Conservation (phyloP, 2,329 filamentous ascomycete species). For the Arthrocladium fulminans region DNA sequence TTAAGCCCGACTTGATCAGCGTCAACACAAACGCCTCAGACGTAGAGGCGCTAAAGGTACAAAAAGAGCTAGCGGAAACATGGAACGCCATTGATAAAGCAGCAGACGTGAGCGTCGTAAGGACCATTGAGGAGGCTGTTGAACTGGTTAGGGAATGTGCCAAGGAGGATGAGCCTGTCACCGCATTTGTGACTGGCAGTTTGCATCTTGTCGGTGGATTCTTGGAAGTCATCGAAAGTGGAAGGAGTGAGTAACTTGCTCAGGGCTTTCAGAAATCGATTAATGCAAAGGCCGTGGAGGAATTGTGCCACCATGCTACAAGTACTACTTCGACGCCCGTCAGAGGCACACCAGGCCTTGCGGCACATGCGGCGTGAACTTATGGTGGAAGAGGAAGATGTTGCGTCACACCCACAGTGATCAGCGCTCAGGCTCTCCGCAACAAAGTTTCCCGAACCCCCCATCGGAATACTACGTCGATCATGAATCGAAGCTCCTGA, state of each 20-base stretch:
- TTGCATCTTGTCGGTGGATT: conserved; percentile 75
- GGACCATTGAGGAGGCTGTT: conserved; percentile 64
- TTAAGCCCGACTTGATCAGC: conserved; percentile 54
- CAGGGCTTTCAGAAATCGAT: too few relatives aligned
- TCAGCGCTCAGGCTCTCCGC: too few relatives aligned
- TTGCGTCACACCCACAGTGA: too few relatives aligned
- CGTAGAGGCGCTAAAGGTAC: conserved; percentile 54
- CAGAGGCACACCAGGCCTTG: not conserved
- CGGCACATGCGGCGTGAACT: too few relatives aligned
- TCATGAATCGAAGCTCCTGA: too few relatives aligned
- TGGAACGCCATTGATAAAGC: conserved; percentile 51
- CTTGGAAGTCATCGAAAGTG: conserved; percentile 58
- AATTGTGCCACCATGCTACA: too few relatives aligned
- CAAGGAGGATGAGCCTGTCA: conserved; percentile 35
- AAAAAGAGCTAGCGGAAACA: conserved; percentile 54
- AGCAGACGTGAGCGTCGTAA: conserved; percentile 47
- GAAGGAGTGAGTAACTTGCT: not conserved
- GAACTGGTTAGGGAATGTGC: conserved; percentile 43
- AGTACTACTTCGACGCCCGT: too few relatives aligned
- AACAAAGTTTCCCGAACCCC: too few relatives aligned
- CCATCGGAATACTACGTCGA: too few relatives aligned
- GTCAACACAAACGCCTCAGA: conserved; percentile 52
- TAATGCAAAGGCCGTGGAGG: too few relatives aligned
- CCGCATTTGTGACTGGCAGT: conserved; percentile 71
- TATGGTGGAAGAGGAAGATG: too few relatives aligned